These are phyloP conservation scores for Peniophora sp. DNA, from an alignment of 1,284 basidiomycete genomes.

Conservation along the genomic window DNA sequence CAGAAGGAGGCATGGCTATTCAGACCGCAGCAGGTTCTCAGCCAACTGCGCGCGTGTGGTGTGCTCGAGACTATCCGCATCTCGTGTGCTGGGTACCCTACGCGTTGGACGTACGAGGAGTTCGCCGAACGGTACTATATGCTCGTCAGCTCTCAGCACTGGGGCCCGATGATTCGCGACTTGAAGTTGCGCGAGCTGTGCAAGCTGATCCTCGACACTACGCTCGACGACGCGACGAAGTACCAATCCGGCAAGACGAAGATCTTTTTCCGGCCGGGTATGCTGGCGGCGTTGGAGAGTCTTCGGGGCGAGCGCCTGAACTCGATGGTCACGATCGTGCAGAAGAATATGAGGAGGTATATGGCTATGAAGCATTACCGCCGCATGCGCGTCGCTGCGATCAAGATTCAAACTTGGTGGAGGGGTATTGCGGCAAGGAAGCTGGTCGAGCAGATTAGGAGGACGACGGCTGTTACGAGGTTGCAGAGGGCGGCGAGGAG, in stretches of 20 bases:
- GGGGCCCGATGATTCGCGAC: constrained; percentile 76
- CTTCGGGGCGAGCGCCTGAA: constrained; percentile 85
- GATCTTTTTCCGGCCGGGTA: constrained; percentile 99
- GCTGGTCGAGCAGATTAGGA: constrained; percentile 65
- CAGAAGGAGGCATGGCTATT: constrained; percentile 96
- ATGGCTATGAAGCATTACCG: constrained; percentile 82
- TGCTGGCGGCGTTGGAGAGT: constrained; percentile 96
- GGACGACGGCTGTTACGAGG: constrained; percentile 67
- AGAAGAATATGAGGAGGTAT: constrained; percentile 91
- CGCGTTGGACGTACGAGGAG: constrained; percentile 98
- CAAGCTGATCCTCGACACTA: constrained; percentile 75
- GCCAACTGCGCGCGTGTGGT: constrained; percentile 96
- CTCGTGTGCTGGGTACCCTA: constrained; percentile 97
- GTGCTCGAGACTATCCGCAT: constrained; percentile 99
- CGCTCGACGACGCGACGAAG: constrained; percentile 90
- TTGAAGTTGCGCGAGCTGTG: constrained; percentile 82
- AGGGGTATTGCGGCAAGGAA: constrained; percentile 74
- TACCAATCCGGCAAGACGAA: constrained; percentile 97
- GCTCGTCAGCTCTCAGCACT: constrained; percentile 83
- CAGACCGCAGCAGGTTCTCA: constrained; percentile 90
- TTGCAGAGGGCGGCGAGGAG: constrained; percentile 73
- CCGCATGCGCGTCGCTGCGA: constrained; percentile 63
- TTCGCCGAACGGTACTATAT: constrained; percentile 99
- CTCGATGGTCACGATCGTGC: constrained; percentile 87
- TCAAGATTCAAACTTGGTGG: constrained; percentile 94